Evolutionary conservation across 1,139 yeast genomes (phyloP), one percentile per base, ranked within the genome.

Genomic region (Debaryomyces udenii): DNA sequence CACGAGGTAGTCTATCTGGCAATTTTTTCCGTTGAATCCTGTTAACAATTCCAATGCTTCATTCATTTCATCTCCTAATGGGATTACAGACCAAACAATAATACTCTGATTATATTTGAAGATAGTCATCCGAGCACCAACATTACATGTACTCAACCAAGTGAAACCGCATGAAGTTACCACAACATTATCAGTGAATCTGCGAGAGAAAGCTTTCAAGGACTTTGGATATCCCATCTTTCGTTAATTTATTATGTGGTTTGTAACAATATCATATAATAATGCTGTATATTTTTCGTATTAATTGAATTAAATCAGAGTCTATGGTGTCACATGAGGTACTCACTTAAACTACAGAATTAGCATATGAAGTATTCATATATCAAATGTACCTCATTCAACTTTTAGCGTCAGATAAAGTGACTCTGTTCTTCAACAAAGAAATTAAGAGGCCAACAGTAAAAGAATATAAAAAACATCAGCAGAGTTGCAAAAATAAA

Each of bases 71-170:
- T 64, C 60, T 2, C 76, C 74, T 46, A 64, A 70, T 2, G 84
- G 83, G 27, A 78, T 64, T 0, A 83, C 75, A 3, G 77, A 68
- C 67, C 76, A 73, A 9, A 79, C 70, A n/a, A 74, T 57, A 22
- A 76, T 58, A 31, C 57, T 52, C 36, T 57, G 51, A 27, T 63
- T 52, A 38, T 59, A 46, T 32, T 66, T 57, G 36, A 61, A 44
- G 9, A 76, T 57, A 0, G 82, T 71, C 69, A 74, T 66, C 39
- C 84, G 62, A 15, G 74, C 80, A 20, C 85, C 85, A 43, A 78
- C 64, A 34, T 68, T 67, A 37, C 76, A 43, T 29, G 48, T 53
- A 42, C 60, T 55, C 6, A 57, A 46, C 13, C 30, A 14, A 9
- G 59, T 52, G 62, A 75, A 75, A 1, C 65, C 61, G n/a, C 39